Percentiles rank a stretch among this genome's conserved stretches.
Conservation (phyloP, 2,329 filamentous ascomycete genomes). For the Fonsecaea multimorphosa region DNA sequence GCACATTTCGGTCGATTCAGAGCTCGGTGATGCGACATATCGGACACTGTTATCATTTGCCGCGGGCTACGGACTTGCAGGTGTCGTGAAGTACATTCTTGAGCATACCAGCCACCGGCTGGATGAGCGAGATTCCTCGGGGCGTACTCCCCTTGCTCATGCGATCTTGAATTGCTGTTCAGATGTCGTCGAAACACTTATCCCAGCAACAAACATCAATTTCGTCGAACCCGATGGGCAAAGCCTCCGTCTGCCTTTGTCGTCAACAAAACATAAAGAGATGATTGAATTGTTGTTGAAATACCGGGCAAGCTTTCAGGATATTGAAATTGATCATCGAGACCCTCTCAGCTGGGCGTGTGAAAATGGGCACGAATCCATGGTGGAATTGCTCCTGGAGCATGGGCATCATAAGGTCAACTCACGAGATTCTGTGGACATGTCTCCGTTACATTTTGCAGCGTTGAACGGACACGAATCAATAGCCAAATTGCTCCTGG, state of each 20-base stretch:
- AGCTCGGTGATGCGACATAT: not conserved
- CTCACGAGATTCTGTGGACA: too few species aligned
- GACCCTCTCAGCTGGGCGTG: not conserved
- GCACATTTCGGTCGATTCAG: not conserved
- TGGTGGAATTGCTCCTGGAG: not conserved
- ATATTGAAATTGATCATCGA: not conserved
- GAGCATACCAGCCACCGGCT: not conserved
- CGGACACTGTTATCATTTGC: not conserved
- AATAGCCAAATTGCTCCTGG: not conserved
- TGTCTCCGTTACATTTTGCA: not conserved
- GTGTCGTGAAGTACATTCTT: not conserved
- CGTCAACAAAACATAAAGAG: not conserved
- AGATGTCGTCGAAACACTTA: not conserved
- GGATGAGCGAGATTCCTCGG: not conserved
- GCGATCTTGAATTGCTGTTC: not conserved
- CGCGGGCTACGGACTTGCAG: not conserved
- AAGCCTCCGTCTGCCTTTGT: not conserved
- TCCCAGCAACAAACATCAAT: not conserved
- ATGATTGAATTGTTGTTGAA: not conserved
- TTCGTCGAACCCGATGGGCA: not conserved
- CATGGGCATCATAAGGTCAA: not conserved
- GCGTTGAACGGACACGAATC: not conserved
- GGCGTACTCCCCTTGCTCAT: not conserved
- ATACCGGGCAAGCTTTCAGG: not conserved
- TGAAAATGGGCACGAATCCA: not conserved